Evolutionary conservation across 495 filamentous ascomycete genomes (phyloP).

Genomic region (Penicillium salamii): DNA sequence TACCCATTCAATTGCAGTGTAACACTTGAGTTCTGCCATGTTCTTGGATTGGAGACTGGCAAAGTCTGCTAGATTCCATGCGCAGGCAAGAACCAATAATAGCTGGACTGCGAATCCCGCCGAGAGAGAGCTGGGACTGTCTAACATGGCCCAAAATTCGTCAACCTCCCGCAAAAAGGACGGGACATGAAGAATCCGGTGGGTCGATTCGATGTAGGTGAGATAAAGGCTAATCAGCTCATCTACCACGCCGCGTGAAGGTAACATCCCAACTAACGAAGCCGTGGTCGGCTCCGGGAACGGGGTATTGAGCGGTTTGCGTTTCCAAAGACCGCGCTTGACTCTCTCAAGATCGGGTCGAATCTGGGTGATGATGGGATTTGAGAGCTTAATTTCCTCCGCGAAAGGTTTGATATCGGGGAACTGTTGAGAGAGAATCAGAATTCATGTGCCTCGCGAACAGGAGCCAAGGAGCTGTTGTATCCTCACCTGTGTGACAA

Average conservation of each 20-base stretch:
- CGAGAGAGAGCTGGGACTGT: constrained; percentile 27
- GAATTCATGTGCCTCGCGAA: too few relatives aligned
- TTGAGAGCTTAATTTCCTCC: constrained; percentile 38
- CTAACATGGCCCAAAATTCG: constrained; percentile 41
- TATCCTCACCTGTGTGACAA: constrained; percentile 42
- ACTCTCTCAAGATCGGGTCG: constrained; percentile 36
- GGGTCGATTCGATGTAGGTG: constrained; percentile 51
- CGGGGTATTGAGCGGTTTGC: constrained; percentile 28
- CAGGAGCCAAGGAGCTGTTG: background rate
- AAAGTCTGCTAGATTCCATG: constrained; percentile 42
- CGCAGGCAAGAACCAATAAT: constrained; percentile 63
- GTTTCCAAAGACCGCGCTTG: constrained; percentile 36
- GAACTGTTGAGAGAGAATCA: constrained; percentile 28
- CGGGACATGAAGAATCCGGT: constrained; percentile 58
- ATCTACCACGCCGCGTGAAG: constrained; percentile 47
- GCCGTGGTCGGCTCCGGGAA: constrained; percentile 31
- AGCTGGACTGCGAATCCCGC: constrained; percentile 56
- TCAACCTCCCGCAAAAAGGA: constrained; percentile 55
- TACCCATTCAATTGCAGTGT: constrained; percentile 58
- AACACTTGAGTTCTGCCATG: constrained; percentile 42
- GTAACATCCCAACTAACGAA: constrained; percentile 34
- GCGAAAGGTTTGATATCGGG: constrained; percentile 42
- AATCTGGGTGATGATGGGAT: constrained; percentile 36
- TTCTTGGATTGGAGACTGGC: constrained; percentile 47
- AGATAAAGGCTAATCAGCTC: constrained; percentile 51